These are phyloP conservation scores for Sistotremastrum suecicum DNA, from an alignment of 768 basidiomycete species.

Conservation along the genomic window DNA sequence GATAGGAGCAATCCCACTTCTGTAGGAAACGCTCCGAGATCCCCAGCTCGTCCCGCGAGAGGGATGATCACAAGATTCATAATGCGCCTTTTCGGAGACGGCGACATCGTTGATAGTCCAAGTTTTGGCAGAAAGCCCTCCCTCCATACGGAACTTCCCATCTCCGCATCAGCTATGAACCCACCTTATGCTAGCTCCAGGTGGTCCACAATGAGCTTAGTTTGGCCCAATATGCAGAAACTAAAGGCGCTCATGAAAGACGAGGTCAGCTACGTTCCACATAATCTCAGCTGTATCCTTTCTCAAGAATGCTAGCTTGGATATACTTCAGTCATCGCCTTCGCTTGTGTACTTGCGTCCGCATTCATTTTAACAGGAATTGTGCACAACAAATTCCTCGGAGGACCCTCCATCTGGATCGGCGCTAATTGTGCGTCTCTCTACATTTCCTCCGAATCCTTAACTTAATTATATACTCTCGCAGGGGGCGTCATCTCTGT, in stretches of 20 bases:
- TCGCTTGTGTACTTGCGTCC: slow-evolving; percentile 5
- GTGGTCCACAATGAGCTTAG: too few species aligned
- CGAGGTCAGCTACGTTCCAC: too few species aligned
- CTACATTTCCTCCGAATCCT: background rate
- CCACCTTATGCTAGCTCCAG: too few species aligned
- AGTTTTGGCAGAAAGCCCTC: too few species aligned
- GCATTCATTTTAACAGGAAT: slow-evolving; percentile 1
- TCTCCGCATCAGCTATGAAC: too few species aligned
- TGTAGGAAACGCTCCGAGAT: slow-evolving; percentile 3
- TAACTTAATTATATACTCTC: slow-evolving; percentile 4
- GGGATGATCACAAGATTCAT: too few species aligned
- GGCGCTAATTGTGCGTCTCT: slow-evolving; percentile 34
- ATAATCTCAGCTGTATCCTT: too few species aligned
- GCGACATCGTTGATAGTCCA: too few species aligned
- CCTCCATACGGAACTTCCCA: too few species aligned
- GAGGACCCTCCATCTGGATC: slow-evolving; percentile 39
- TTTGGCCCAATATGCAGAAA: too few species aligned
- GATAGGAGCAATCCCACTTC: slow-evolving; percentile 3
- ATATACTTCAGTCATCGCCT: slow-evolving; percentile 3
- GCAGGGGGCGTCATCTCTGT: slow-evolving; percentile 43
- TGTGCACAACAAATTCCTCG: slow-evolving; percentile 28
- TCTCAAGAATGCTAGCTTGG: too few species aligned
- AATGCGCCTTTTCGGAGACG: background rate
- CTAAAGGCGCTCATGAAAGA: too few species aligned
- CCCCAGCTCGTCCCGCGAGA: slow-evolving; percentile 1